Evolutionary conservation across 306 rosid genomes (phyloP), one percentile per base, ranked within the genome.

Genomic region (Cucurbita ficifolia): DNA sequence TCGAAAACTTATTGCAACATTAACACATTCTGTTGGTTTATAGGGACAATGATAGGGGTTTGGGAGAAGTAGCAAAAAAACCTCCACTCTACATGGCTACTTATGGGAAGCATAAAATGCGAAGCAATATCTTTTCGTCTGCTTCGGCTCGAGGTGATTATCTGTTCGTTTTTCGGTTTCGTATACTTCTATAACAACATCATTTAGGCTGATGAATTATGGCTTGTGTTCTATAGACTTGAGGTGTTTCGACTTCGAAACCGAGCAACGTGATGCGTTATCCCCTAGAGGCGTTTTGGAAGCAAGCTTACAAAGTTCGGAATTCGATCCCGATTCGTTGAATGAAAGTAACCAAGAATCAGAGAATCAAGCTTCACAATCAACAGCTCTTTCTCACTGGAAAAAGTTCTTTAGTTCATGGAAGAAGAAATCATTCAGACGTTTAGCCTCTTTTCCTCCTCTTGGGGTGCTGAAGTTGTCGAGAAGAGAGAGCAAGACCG

Each of bases 261-360:
- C 79, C 49, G 98, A 90, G 84, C 87, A 83, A 61, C 81, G 81
- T 4, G 85, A 87, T n/a, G 73, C 4, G 13, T 53, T 78, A 40
- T 88, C 98, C 64, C 98, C 98, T 50, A 86, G 92, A 83, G 98
- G 92, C 29, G 97, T 90, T 58, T 74, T 94, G 53, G 99, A 90
- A 82, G 84, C 82, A 10, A 81, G 78, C 65, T 13, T 77, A 7
- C 79, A 48, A 49, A 83, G 46, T 29, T 76, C 57, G 33, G 88
- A 83, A 18, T 71, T 62, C 2, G 82, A 83, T 3, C 24, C 59
- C 14, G 73, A 46, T 35, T 62, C 80, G 77, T 60, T 43, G 3
- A 81, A 76, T 53, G 75, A 72, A 46, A 22, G 10, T 73, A 40
- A 8, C 61, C 46, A 38, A 5, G 88, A 83, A 70, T 10, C 70